Evolutionary conservation across 495 filamentous ascomycete species (phyloP), one percentile per base, ranked within the genome.

Genomic region (Xylaria nigripes): DNA sequence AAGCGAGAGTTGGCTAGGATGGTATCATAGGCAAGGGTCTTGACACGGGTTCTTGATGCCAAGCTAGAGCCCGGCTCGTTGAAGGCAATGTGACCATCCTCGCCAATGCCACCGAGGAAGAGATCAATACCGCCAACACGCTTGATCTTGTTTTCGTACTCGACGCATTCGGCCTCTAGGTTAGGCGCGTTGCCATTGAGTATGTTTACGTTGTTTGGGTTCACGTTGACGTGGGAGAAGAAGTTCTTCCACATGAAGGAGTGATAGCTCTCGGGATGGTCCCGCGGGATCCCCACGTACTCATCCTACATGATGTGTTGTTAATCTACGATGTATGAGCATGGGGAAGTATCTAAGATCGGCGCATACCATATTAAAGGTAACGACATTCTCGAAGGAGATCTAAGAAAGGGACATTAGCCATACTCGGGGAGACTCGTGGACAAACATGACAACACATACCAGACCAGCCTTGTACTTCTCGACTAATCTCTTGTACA

Each of bases 241-340:
- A 92, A 89, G 69, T 92, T 78, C 70, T 85, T 86, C 76, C 87
- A 91, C 89, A 94, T 92, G 74, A 91, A 94, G 51, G 83, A 85
- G 73, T 91, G 88, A 71, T 92, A 92, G 65, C 81, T 86, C 67
- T 90, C 81, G 10, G 87, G 86, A 65, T 92, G 87, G 57, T 89
- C 86, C 55, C 84, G 80, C 25, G 88, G 85, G 51, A 94, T 79
- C 38, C 85, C 85, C 61, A 92, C 84, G 66, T 92, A 94, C 72
- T 94, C 88, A 70, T 92, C 89, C 87, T 91, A 51, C 48, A 24
- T 29, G 9, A 19, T 9, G 29, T 57, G 46, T 59, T 57, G 46
- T 59, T 50, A 59, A 16, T 53, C 45, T 41, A 45, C 16, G 40
- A 38, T 44, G 40, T 9, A 29, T 50, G n/a, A n/a, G 5, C 32